Evolutionary conservation across 805 yeast species (phyloP).

Genomic region (Blastobotrys americana): DNA sequence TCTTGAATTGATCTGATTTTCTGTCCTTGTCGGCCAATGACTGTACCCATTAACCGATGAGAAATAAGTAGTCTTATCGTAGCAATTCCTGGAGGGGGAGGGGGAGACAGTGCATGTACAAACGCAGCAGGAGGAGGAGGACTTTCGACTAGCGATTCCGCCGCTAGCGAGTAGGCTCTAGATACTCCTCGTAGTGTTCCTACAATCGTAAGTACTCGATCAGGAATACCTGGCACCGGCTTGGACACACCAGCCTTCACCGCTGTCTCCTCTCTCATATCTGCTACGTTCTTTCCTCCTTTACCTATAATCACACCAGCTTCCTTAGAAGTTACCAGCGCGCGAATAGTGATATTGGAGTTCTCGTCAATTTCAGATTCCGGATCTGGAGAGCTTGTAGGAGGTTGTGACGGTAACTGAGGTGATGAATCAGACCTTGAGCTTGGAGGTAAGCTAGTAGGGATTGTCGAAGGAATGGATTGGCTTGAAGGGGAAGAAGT

Average conservation of each 20-base stretch:
- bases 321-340: constrained; percentile 74
- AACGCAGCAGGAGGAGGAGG: constrained; percentile 50
- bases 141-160: constrained; percentile 52
- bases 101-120: constrained; percentile 42
- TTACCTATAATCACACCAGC: constrained; percentile 89
- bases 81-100: constrained; percentile 45
- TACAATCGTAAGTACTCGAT: constrained; percentile 70
- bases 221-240: constrained; percentile 71
- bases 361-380: constrained; percentile 2
- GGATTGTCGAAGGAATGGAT: constrained; percentile 2
- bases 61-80: constrained; percentile 68
- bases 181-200: constrained; percentile 68
- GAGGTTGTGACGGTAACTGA: not conserved
- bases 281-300: constrained; percentile 70
- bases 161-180: constrained; percentile 60
- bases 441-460: not conserved
- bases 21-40: constrained; percentile 77
- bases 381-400: constrained; percentile 1
- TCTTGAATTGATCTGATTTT: constrained; percentile 76
- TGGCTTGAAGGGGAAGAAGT: constrained; percentile 5
- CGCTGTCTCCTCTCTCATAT: constrained; percentile 62
- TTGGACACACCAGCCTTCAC: constrained; percentile 85
- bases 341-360: constrained; percentile 30
- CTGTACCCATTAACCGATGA: constrained; percentile 79
- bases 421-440: not conserved